phyloP scores from a whole-genome alignment of 2,329 filamentous ascomycete species.

The Colletotrichum sublineola region DNA sequence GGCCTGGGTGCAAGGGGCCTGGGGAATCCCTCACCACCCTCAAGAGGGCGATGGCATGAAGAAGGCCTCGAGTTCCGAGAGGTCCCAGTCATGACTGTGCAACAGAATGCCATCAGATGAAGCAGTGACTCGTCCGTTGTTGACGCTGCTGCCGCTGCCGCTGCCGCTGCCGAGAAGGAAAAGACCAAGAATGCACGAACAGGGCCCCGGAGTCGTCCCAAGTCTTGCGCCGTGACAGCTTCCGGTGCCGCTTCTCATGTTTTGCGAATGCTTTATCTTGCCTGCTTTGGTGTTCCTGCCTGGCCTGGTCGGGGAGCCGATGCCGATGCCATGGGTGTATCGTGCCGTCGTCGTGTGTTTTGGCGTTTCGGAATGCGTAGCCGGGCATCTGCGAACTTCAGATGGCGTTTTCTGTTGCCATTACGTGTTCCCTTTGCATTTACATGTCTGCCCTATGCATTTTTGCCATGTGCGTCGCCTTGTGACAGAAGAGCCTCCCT shows the following conservation, averaged over 20 bases:
- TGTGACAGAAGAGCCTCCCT: constrained; percentile 35
- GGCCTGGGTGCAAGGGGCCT: constrained; percentile 18
- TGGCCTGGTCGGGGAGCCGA: background rate
- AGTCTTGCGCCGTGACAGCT: constrained; percentile 29
- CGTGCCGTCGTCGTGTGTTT: background rate
- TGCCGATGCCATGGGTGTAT: constrained; percentile 2
- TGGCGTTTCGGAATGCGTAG: background rate
- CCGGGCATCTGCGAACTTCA: constrained; percentile 9
- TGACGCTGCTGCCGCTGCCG: too few relatives aligned
- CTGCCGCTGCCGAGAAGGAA: constrained; percentile 5
- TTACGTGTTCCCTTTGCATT: background rate
- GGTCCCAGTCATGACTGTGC: constrained; percentile 35
- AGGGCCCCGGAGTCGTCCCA: constrained; percentile 23
- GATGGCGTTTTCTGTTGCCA: too few relatives aligned
- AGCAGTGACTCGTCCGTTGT: constrained; percentile 40
- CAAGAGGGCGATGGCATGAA: constrained; percentile 36
- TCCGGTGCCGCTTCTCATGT: constrained; percentile 27
- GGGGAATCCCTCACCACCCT: constrained; percentile 11
- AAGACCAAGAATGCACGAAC: too few relatives aligned
- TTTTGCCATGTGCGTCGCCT: constrained; percentile 36
- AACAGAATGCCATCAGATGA: constrained; percentile 36
- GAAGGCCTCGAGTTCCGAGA: constrained; percentile 37
- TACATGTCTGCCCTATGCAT: constrained; percentile 23
- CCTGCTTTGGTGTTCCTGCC: background rate
- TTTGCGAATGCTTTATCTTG: constrained; percentile 18